Percentiles rank a stretch among this genome's conserved stretches.
phyloP scores from a whole-genome alignment of 306 rosid species.

The Acmispon strigosus region DNA sequence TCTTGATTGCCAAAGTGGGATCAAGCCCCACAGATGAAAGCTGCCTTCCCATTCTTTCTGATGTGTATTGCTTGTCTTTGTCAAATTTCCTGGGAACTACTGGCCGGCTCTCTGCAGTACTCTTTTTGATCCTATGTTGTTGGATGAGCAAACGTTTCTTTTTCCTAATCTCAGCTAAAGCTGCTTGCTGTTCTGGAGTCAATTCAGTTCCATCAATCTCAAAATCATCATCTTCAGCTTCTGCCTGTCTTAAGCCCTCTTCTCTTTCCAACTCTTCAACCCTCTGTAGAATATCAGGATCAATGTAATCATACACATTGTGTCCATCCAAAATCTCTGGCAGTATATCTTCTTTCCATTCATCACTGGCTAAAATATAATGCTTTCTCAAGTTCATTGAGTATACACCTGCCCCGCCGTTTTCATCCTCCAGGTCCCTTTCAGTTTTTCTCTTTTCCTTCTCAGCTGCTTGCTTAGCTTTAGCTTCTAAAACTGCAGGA shows the following conservation, averaged over 20 bases:
- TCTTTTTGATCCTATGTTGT: constrained; percentile 76
- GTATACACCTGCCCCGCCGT: constrained; percentile 93
- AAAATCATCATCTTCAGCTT: constrained; percentile 50
- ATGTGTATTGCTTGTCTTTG: constrained; percentile 54
- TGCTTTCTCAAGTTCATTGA: constrained; percentile 72
- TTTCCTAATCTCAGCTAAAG: constrained; percentile 59
- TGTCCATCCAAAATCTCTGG: constrained; percentile 94
- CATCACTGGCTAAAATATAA: constrained; percentile 67
- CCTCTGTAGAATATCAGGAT: constrained; percentile 67
- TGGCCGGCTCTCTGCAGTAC: constrained; percentile 83
- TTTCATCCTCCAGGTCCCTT: constrained; percentile 75
- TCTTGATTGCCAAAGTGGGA: constrained; percentile 52
- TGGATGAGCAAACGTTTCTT: constrained; percentile 62
- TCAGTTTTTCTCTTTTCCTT: constrained; percentile 59
- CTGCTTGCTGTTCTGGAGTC: constrained; percentile 58
- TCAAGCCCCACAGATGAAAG: constrained; percentile 52
- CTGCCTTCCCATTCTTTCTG: constrained; percentile 82
- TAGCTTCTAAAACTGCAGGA: constrained; percentile 61
- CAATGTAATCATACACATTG: constrained; percentile 77
- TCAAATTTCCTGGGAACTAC: constrained; percentile 72
- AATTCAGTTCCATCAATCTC: constrained; percentile 59
- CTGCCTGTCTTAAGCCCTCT: constrained; percentile 53
- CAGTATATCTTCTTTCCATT: constrained; percentile 77
- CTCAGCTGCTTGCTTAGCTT: constrained; percentile 55
- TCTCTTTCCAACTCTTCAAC: constrained; percentile 83